phyloP scores from a whole-genome alignment of 2,329 filamentous ascomycete species.

The Aspergillus sp. region DNA sequence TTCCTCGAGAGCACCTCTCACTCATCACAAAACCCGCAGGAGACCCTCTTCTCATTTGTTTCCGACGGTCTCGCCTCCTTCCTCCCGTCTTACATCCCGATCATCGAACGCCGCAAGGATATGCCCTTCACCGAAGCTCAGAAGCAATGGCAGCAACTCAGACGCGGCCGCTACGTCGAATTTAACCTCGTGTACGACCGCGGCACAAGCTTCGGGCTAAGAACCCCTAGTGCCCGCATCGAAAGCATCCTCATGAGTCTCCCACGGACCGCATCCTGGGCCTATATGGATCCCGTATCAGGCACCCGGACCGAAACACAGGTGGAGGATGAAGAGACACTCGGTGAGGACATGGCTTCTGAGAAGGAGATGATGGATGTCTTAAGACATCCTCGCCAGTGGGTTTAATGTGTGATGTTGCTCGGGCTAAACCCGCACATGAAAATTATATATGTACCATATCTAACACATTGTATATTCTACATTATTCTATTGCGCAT shows the following conservation, averaged over 20 bases:
- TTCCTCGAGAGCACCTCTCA: conserved; percentile 39
- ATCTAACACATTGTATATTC: conserved; percentile 1
- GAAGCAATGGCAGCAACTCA: conserved; percentile 95
- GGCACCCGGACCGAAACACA: conserved; percentile 50
- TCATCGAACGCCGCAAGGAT: conserved; percentile 83
- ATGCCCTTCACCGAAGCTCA: conserved; percentile 84
- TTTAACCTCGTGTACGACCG: conserved; percentile 98
- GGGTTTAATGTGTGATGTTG: conserved; percentile 46
- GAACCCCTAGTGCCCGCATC: conserved; percentile 84
- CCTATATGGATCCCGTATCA: conserved; percentile 76
- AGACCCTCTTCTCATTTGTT: conserved; percentile 86
- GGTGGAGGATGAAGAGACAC: conserved; percentile 42
- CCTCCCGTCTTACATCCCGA: conserved; percentile 85
- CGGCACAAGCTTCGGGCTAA: conserved; percentile 89
- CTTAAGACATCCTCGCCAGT: conserved; percentile 61
- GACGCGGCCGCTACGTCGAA: conserved; percentile 93
- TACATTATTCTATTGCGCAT: background rate
- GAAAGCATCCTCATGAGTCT: conserved; percentile 98
- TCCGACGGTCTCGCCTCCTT: conserved; percentile 84
- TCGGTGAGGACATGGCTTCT: conserved; percentile 34
- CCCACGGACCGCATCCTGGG: conserved; percentile 88
- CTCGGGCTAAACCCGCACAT: background rate
- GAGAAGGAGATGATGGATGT: conserved; percentile 81
- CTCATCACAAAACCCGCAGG: conserved; percentile 73
- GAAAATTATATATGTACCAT: conserved; percentile 3